These are phyloP conservation scores for Corynascus novoguineensis DNA, from an alignment of 495 filamentous ascomycete genomes.

Conservation along the genomic window DNA sequence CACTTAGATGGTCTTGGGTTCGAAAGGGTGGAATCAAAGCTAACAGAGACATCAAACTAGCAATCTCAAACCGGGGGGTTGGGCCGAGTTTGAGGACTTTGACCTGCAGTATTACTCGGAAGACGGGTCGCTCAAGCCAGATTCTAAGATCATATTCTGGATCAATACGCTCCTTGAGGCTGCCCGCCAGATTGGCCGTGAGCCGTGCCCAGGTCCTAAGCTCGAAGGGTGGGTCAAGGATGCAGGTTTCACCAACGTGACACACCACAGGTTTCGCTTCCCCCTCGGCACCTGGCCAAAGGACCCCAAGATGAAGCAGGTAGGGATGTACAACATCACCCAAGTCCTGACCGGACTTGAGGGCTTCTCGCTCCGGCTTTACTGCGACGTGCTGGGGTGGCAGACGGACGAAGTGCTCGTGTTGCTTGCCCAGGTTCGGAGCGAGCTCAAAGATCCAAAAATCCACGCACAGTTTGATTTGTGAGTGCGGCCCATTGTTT, in stretches of 20 bases:
- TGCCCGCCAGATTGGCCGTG: constrained; percentile 16
- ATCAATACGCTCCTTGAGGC: constrained; percentile 28
- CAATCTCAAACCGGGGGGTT: constrained; percentile 45
- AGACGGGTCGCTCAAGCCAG: constrained; percentile 29
- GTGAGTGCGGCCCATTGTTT: too few species aligned
- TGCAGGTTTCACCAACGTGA: constrained; percentile 33
- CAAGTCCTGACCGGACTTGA: constrained; percentile 23
- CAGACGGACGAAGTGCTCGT: constrained; percentile 20
- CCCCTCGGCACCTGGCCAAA: constrained; percentile 41
- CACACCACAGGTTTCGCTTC: constrained; percentile 26
- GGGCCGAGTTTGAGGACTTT: constrained; percentile 45
- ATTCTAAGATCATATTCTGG: constrained; percentile 26
- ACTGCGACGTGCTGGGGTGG: constrained; percentile 27
- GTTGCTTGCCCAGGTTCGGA: constrained; percentile 22
- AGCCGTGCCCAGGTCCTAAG: constrained; percentile 3
- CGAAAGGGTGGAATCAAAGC: neutral
- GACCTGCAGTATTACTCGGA: constrained; percentile 30
- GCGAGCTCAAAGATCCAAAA: constrained; percentile 13
- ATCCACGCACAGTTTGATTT: constrained; percentile 12
- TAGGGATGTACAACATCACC: constrained; percentile 33
- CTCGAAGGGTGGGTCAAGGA: constrained; percentile 23
- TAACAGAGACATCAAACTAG: neutral
- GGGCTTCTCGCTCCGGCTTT: constrained; percentile 22
- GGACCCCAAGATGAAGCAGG: constrained; percentile 40
- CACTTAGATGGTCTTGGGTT: too few species aligned